A percentile compares a stretch with the other conserved stretches of the same genome.
phyloP scores from a whole-genome alignment of 805 yeast species.

The Cyberlindnera veronae region DNA sequence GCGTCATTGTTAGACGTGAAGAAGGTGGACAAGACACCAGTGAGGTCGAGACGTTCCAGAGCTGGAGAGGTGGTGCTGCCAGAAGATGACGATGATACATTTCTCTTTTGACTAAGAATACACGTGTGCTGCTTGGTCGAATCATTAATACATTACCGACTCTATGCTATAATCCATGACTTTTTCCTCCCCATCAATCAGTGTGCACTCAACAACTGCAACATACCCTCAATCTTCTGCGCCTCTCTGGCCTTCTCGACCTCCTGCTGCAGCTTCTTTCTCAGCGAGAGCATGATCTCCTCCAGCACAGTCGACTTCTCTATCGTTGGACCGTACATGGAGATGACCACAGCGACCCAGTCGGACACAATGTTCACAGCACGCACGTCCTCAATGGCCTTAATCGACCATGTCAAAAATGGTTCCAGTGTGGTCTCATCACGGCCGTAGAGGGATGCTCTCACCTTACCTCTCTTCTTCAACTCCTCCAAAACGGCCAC shows the following conservation, averaged over 20 bases:
- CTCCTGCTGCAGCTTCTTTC: slow-evolving; percentile 61
- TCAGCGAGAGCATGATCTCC: slow-evolving; percentile 60
- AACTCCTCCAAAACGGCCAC: slow-evolving; percentile 82
- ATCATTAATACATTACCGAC: neutral
- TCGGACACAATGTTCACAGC: slow-evolving; percentile 58
- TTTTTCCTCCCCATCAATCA: neutral
- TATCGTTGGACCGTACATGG: slow-evolving; percentile 71
- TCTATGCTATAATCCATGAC: no score
- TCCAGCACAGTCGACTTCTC: slow-evolving; percentile 76
- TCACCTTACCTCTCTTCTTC: slow-evolving; percentile 82
- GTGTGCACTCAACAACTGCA: slow-evolving; percentile 69
- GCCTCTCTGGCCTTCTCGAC: slow-evolving; percentile 82
- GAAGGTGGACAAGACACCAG: neutral
- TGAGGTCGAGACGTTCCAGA: no score
- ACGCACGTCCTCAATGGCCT: slow-evolving; percentile 75
- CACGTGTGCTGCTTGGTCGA: no score
- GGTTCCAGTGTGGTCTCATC: slow-evolving; percentile 89
- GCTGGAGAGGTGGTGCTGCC: no score
- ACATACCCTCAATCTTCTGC: slow-evolving; percentile 87
- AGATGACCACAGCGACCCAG: slow-evolving; percentile 67
- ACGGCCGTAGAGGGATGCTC: slow-evolving; percentile 74
- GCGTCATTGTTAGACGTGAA: neutral
- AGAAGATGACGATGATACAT: slow-evolving; percentile 1
- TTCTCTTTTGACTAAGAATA: neutral
- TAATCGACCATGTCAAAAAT: slow-evolving; percentile 75